Conservation (phyloP, 2,329 filamentous ascomycete genomes). For the Exophiala xenobiotica region DNA sequence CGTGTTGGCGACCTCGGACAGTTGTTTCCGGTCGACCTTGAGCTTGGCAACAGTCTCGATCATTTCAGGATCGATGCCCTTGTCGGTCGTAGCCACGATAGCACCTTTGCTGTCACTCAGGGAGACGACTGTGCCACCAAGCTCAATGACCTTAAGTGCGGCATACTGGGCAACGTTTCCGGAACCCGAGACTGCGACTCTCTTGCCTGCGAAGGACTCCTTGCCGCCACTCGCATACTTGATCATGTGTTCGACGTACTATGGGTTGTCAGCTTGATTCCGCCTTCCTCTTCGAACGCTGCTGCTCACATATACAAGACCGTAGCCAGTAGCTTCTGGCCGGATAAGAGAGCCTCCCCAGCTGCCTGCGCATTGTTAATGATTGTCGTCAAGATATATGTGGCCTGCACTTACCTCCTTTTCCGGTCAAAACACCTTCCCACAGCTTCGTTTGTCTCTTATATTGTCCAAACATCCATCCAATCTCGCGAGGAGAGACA, state of each 20-base stretch:
- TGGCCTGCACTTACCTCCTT: constrained; percentile 57
- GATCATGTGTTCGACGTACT: constrained; percentile 94
- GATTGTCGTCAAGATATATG: background rate
- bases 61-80: constrained; percentile 74
- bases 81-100: constrained; percentile 70
- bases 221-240: constrained; percentile 74
- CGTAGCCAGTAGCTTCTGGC: constrained; percentile 94
- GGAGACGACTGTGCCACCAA: constrained; percentile 87
- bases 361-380: constrained; percentile 43
- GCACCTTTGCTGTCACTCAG: constrained; percentile 89
- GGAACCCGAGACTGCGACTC: constrained; percentile 91
- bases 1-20: constrained; percentile 67
- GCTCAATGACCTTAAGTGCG: constrained; percentile 92
- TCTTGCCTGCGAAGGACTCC: constrained; percentile 85
- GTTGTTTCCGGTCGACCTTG: constrained; percentile 82
- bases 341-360: constrained; percentile 95
- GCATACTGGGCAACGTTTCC: constrained; percentile 98
- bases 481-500: constrained; percentile 87
- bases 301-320: constrained; percentile 75
- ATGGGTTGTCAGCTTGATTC: constrained; percentile 5
- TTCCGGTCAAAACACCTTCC: constrained; percentile 95
- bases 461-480: constrained; percentile 93
- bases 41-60: constrained; percentile 75
- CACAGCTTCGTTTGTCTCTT: constrained; percentile 83
- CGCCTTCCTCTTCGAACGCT: background rate